Conservation (phyloP, 2,329 filamentous ascomycete species). For the Xylaria sp. region DNA sequence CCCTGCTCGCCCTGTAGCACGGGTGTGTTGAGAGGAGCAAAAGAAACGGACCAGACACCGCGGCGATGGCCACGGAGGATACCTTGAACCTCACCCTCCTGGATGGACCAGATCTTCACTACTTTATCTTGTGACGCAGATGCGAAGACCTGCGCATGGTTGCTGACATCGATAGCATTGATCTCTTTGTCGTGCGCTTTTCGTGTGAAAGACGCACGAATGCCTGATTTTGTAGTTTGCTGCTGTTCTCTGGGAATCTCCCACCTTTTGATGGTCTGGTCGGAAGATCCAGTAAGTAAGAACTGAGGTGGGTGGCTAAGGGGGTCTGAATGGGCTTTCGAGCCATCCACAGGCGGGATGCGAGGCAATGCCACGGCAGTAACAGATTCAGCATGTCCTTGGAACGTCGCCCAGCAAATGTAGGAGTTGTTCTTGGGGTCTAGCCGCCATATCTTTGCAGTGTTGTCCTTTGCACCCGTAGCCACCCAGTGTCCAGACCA, state of each 20-base stretch:
- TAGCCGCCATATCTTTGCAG: slow-evolving; percentile 81
- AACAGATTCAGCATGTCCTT: slow-evolving; percentile 89
- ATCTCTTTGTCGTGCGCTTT: slow-evolving; percentile 99
- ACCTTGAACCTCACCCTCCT: slow-evolving; percentile 84
- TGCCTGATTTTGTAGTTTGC: slow-evolving; percentile 45
- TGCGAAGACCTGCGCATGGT: slow-evolving; percentile 73
- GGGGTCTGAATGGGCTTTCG: slow-evolving; percentile 66
- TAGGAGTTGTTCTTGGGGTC: slow-evolving; percentile 71
- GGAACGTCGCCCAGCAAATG: slow-evolving; percentile 74
- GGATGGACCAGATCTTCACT: slow-evolving; percentile 91
- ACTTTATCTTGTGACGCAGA: slow-evolving; percentile 95
- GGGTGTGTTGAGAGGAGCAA: slow-evolving; percentile 74
- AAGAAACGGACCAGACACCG: slow-evolving; percentile 93
- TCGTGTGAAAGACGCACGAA: slow-evolving; percentile 73
- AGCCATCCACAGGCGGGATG: slow-evolving; percentile 59
- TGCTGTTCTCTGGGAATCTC: slow-evolving; percentile 60
- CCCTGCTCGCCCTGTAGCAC: slow-evolving; percentile 66
- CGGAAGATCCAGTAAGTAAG: slow-evolving; percentile 86
- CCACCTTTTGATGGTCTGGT: slow-evolving; percentile 94
- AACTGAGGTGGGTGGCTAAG: slow-evolving; percentile 76
- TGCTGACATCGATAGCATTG: slow-evolving; percentile 83
- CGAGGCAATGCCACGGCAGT: slow-evolving; percentile 83
- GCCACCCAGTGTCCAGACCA: slow-evolving; percentile 97
- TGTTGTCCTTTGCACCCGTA: slow-evolving; percentile 95
- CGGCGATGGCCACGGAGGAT: slow-evolving; percentile 88